Evolutionary conservation across 345 rosid genomes (phyloP).

Genomic region (Aethionema arabicum): DNA sequence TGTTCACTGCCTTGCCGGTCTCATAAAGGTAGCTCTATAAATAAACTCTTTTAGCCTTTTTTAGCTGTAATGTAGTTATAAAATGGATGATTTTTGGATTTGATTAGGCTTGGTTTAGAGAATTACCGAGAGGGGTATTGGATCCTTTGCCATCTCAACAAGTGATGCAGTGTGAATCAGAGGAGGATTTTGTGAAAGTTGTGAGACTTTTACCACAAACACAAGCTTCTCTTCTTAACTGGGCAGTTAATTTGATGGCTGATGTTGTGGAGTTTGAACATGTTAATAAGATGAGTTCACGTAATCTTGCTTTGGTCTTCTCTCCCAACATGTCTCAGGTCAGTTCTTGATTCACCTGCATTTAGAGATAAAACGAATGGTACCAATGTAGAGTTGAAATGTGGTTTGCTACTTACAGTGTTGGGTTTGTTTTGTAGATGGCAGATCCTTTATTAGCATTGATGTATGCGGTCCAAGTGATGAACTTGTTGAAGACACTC

Average conservation of each 20-base stretch:
- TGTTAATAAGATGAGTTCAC: conserved; percentile 90
- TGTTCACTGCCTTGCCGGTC: conserved; percentile 85
- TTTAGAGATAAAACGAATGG: background rate
- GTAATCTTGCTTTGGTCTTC: conserved; percentile 82
- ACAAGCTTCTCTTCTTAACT: conserved; percentile 73
- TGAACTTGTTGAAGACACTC: conserved; percentile 83
- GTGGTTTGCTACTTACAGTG: background rate
- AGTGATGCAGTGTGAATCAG: conserved; percentile 78
- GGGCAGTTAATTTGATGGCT: conserved; percentile 89
- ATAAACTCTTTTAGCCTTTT: conserved; percentile 1
- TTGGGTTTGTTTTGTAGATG: conserved; percentile 58
- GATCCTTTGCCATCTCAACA: conserved; percentile 77
- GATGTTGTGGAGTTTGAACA: conserved; percentile 69
- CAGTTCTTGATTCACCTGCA: conserved; percentile 26
- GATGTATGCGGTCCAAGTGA: conserved; percentile 92
- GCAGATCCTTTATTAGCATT: conserved; percentile 84
- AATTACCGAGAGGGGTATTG: conserved; percentile 73
- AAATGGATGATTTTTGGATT: background rate
- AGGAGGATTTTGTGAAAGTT: conserved; percentile 73
- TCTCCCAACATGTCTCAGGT: conserved; percentile 96
- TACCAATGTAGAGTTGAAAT: too few species aligned
- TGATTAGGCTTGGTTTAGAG: conserved; percentile 92
- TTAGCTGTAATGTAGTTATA: background rate
- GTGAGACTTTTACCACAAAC: conserved; percentile 75
- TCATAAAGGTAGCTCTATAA: conserved; percentile 37